Base-by-base conservation (phyloP, 2,329 filamentous ascomycete genomes). In the Akanthomyces dipterigenus region DNA sequence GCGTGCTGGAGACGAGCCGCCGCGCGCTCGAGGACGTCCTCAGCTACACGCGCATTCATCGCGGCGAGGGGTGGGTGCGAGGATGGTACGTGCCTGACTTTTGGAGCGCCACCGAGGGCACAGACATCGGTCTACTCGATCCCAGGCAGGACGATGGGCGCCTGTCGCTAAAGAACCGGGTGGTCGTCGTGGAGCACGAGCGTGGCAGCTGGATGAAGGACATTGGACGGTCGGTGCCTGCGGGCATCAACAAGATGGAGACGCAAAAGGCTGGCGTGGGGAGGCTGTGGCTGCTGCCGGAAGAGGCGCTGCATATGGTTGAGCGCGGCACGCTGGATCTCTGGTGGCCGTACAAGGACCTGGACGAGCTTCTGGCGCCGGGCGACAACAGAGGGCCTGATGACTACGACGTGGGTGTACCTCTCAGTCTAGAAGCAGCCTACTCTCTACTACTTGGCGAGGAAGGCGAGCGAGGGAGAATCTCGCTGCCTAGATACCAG, bases 21-120 rank as follows among this genome's bases (percentile, higher is more conserved):
- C 81, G 83, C 67, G 93, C 93, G 22, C 95, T 99, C 89, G 90
- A 96, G 74, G 87, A 91, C 67, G 93, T 93, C 2, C 81, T 98
- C 60, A 82, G 86, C 56, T 88, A 89, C 72, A 89, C 89, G 54
- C 85, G 93, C 55, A 79, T 88, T 31, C 92, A 96, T 71, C 77
- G 80, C n/a, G 79, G 82, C 5, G 88, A 86, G 63, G 80, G 79
- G n/a, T 82, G 84, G 70, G 76, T 87, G 28, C 75, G 90, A 43
- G 93, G 85, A 0, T 87, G 88, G 76, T 96, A 90, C 69, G 89
- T 92, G 62, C 86, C 89, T 1, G 81, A 87, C 42, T 78, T 76
- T 64, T 85, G 81, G 80, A 70, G 38, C 60, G 63, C 53, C 60
- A 63, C 53, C 1, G 60, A 67, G 3, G 31, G 36, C 64, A 14